These are phyloP conservation scores for Mucor circinelloides DNA, from an alignment of 371 early-diverging fungal genomes.

Conservation along the genomic window DNA sequence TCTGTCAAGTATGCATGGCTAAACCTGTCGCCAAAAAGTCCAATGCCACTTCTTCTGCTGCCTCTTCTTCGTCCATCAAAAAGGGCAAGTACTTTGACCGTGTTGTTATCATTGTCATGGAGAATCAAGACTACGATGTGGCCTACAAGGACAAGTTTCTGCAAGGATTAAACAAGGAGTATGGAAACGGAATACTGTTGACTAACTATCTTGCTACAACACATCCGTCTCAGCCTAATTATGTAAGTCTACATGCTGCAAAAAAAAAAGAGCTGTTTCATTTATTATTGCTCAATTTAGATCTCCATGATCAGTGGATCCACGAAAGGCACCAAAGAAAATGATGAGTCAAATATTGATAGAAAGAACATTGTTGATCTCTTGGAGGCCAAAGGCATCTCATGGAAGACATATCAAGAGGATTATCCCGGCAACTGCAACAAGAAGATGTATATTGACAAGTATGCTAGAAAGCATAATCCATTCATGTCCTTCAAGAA, in stretches of 20 bases:
- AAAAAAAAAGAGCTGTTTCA: neutral
- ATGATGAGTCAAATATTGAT: conserved; percentile 41
- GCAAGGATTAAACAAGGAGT: conserved; percentile 15
- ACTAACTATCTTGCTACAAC: conserved; percentile 42
- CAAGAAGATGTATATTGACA: conserved; percentile 26
- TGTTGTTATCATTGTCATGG: conserved; percentile 52
- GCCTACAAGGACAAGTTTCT: conserved; percentile 44
- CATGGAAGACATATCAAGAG: conserved; percentile 73
- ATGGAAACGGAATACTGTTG: conserved; percentile 32
- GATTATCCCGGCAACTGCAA: conserved; percentile 52
- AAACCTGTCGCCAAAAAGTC: neutral
- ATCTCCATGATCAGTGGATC: conserved; percentile 50
- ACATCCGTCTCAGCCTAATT: conserved; percentile 50
- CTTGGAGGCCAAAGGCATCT: conserved; percentile 58
- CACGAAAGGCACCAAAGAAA: conserved; percentile 45
- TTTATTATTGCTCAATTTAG: conserved; percentile 6
- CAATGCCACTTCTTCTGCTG: neutral
- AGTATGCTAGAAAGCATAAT: conserved; percentile 59
- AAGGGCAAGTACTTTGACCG: conserved; percentile 46
- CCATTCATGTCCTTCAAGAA: conserved; percentile 63
- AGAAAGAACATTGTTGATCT: conserved; percentile 60
- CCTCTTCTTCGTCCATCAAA: neutral
- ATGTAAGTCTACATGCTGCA: conserved; percentile 48
- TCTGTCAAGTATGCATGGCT: neutral
- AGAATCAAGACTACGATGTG: conserved; percentile 48